Evolutionary conservation across 2,329 filamentous ascomycete species (phyloP), one percentile per base, ranked within the genome.

Genomic region (Diaporthe caulivora): DNA sequence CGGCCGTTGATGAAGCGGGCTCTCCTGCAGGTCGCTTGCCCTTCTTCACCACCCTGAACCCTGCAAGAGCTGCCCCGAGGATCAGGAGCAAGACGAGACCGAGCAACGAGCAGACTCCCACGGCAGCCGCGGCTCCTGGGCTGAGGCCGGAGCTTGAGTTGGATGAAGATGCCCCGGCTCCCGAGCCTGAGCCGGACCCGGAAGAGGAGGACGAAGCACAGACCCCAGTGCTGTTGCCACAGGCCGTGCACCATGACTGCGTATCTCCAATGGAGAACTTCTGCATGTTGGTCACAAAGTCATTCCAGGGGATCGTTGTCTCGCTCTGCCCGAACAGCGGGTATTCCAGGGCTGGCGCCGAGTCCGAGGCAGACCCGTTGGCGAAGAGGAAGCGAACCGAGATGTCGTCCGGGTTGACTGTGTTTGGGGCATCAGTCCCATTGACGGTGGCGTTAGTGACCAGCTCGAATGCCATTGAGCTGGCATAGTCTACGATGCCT

Each of bases 401-500:
- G 76, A 92, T 84, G 70, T 90, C 86, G 40, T 85, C 74, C 3
- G 77, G 73, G 44, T 72, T 73, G 24, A 78, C 57, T 42, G 65
- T 53, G 73, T 78, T 76, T 15, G 91, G 89, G 80, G 79, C 77
- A 62, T 79, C 71, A 34, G 71, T 69, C 0, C 73, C 71, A 17
- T 62, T 69, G 17, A 83, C 86, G 4, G 84, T 84, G 88, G 88
- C 82, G 76, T 86, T 86, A 71, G 89, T 90, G 70, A 91, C 85
- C 29, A 92, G 84, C 86, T 98, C 95, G 81, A 97, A 95, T 8
- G 87, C 87, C 89, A 97, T 94, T 76, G 91, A 91, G 3, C 92
- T 93, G 7, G 95, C 95, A 79, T 98, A 98, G 84, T 95, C 92
- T n/a, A 92, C 91, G 17, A 98, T 86, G 71, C 93, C 93, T 74